Conservation (phyloP, 345 rosid species). For the Bruguiera sexangula region DNA sequence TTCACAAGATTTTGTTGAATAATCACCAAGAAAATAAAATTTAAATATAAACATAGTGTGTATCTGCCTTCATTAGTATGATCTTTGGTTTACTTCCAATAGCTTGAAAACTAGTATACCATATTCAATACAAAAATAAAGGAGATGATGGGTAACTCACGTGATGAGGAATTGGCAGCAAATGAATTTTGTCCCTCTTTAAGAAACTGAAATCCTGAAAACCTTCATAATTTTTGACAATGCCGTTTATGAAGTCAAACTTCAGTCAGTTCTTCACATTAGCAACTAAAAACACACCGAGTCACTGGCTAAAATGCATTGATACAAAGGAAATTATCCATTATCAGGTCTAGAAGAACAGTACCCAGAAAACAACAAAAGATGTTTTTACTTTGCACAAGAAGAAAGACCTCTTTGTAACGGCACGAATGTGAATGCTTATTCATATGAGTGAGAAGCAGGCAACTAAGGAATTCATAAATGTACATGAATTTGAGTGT, state of each 20-base stretch:
- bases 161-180: slow-evolving; percentile 26
- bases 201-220: slow-evolving; percentile 63
- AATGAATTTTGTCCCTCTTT: slow-evolving; percentile 38
- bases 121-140: neutral
- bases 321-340: neutral
- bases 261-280: slow-evolving; percentile 12
- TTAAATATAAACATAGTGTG: too few relatives aligned
- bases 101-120: too few relatives aligned
- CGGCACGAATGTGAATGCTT: neutral
- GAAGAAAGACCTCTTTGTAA: slow-evolving; percentile 11
- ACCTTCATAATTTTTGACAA: slow-evolving; percentile 53
- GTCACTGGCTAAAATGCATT: neutral
- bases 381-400: slow-evolving; percentile 1
- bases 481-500: neutral
- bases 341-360: neutral
- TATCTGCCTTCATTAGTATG: too few relatives aligned
- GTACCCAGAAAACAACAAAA: slow-evolving; percentile 4
- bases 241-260: slow-evolving; percentile 19
- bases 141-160: slow-evolving; percentile 33
- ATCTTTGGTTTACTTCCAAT: too few relatives aligned
- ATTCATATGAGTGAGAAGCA: slow-evolving; percentile 13
- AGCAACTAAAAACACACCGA: slow-evolving; percentile 1
- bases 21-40: too few relatives aligned
- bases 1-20: too few relatives aligned
- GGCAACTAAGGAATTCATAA: neutral